phyloP scores from a whole-genome alignment of 352 stramenopile genomes.

The Phytopythium aichiense region DNA sequence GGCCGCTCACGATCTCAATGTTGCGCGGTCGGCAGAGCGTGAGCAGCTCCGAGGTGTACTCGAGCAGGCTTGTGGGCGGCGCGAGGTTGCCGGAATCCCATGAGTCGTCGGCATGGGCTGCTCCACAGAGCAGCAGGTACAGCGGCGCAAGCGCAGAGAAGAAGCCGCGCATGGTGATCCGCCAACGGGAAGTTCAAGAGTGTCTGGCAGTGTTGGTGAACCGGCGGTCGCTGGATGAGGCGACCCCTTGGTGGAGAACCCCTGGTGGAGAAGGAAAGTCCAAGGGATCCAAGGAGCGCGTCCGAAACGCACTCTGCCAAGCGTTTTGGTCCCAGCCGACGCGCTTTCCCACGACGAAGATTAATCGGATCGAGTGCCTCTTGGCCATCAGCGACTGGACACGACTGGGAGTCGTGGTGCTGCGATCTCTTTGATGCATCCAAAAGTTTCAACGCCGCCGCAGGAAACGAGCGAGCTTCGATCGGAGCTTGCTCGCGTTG shows the following conservation, averaged over 20 bases:
- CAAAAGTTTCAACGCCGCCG: not conserved
- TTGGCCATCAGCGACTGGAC: not conserved
- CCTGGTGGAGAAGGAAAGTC: not conserved
- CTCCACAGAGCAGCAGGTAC: slow-evolving; percentile 9
- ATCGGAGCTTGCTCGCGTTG: too few relatives aligned
- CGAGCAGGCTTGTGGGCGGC: slow-evolving; percentile 27
- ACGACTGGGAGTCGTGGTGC: not conserved
- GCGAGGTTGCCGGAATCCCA: slow-evolving; percentile 43
- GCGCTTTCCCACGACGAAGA: not conserved
- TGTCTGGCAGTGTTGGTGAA: not conserved
- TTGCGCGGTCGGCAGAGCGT: slow-evolving; percentile 56
- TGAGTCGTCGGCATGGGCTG: slow-evolving; percentile 19
- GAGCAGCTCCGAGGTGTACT: slow-evolving; percentile 29
- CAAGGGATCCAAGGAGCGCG: not conserved
- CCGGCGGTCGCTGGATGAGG: not conserved
- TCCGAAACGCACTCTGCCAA: slow-evolving; percentile 1
- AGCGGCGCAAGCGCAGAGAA: slow-evolving; percentile 4
- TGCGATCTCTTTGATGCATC: not conserved
- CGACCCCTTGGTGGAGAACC: not conserved
- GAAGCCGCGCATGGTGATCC: slow-evolving; percentile 1
- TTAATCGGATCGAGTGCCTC: not conserved
- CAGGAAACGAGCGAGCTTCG: too few relatives aligned
- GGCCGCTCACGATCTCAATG: slow-evolving; percentile 32
- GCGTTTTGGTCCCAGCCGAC: not conserved
- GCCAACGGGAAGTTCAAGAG: slow-evolving; percentile 1